A percentile compares a stretch with the other conserved stretches of the same genome.
Conservation (phyloP, 2,329 filamentous ascomycete genomes). For the Aureobasidium sp. region DNA sequence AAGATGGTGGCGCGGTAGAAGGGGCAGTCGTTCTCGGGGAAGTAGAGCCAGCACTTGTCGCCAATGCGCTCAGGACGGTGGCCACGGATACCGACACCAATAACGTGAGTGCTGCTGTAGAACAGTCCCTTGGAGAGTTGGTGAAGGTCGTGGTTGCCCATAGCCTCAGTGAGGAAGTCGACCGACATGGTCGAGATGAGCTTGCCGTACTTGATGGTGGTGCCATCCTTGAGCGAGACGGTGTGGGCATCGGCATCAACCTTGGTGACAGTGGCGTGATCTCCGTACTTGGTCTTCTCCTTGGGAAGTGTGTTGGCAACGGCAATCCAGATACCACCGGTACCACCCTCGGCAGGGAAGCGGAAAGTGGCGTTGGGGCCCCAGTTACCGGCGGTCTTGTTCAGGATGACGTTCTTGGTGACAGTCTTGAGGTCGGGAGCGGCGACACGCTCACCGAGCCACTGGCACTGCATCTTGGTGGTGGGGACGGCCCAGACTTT, state of each 20-base stretch:
- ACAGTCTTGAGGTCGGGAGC: conserved; percentile 92
- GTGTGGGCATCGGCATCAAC: conserved; percentile 80
- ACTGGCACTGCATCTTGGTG: conserved; percentile 98
- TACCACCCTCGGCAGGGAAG: conserved; percentile 92
- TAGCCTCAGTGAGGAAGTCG: conserved; percentile 76
- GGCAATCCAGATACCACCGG: conserved; percentile 97
- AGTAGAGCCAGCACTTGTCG: conserved; percentile 99
- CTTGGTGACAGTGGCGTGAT: conserved; percentile 74
- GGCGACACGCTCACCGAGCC: conserved; percentile 97
- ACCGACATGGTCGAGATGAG: conserved; percentile 95
- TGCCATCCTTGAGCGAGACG: conserved; percentile 76
- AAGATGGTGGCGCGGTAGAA: conserved; percentile 99
- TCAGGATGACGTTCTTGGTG: conserved; percentile 87
- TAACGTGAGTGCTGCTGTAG: conserved; percentile 96
- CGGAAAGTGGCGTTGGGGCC: conserved; percentile 97
- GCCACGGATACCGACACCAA: conserved; percentile 91
- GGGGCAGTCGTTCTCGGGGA: conserved; percentile 96
- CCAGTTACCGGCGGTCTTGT: conserved; percentile 96
- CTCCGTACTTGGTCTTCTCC: conserved; percentile 86
- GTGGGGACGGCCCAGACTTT: conserved; percentile 99
- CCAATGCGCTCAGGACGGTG: conserved; percentile 89
- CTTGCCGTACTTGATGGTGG: conserved; percentile 83
- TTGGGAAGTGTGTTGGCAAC: conserved; percentile 88
- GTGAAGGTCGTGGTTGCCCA: conserved; percentile 80
- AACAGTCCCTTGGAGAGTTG: conserved; percentile 81